These are phyloP conservation scores for Cordyceps javanica DNA, from an alignment of 2,329 filamentous ascomycete genomes.

Conservation along the genomic window DNA sequence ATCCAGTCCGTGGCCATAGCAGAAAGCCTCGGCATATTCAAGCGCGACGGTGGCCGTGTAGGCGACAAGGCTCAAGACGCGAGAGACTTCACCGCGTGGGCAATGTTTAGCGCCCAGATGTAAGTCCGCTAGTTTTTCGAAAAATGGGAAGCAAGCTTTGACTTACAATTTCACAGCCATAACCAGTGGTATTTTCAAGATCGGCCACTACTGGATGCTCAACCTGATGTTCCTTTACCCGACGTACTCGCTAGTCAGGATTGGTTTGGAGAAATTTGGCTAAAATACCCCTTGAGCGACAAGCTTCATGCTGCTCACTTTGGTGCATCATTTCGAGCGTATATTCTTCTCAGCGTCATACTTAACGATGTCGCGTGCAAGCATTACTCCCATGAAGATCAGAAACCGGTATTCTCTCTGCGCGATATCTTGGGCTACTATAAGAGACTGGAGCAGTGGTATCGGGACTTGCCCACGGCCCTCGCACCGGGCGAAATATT, in stretches of 20 bases:
- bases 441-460: slow-evolving; percentile 23
- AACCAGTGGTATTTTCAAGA: slow-evolving; percentile 21
- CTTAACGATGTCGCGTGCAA: slow-evolving; percentile 23
- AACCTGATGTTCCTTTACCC: slow-evolving; percentile 26
- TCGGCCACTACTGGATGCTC: slow-evolving; percentile 23
- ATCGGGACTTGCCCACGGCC: slow-evolving; percentile 17
- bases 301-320: slow-evolving; percentile 20
- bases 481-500: neutral
- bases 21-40: slow-evolving; percentile 26
- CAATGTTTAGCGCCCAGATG: slow-evolving; percentile 29
- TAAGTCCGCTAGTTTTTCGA: no score
- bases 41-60: slow-evolving; percentile 8
- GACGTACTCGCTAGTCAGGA: slow-evolving; percentile 17
- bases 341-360: slow-evolving; percentile 25
- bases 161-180: slow-evolving; percentile 16
- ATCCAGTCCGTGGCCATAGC: slow-evolving; percentile 28
- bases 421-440: slow-evolving; percentile 16
- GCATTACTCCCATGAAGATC: slow-evolving; percentile 17
- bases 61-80: slow-evolving; percentile 18
- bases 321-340: slow-evolving; percentile 24
- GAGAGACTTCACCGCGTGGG: slow-evolving; percentile 28
- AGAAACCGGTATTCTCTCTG: slow-evolving; percentile 16
- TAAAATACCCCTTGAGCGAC: slow-evolving; percentile 27
- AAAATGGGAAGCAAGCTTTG: no score
- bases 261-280: slow-evolving; percentile 32